These are phyloP conservation scores for Ophiostoma pallidulum DNA, from an alignment of 2,329 filamentous ascomycete species.

Conservation along the genomic window DNA sequence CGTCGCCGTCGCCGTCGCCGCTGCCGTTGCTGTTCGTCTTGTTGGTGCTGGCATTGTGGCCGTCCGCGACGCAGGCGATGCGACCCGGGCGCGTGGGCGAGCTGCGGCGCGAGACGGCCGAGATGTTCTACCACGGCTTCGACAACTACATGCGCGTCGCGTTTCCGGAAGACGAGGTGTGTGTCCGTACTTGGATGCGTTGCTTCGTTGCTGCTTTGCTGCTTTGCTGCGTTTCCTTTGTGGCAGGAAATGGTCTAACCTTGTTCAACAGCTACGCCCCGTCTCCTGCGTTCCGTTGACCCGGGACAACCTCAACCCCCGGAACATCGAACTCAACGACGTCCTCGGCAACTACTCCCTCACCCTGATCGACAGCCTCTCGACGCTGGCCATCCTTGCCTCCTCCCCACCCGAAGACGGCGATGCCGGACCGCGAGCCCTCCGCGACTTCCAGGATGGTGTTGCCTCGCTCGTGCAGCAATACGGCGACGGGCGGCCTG, in stretches of 20 bases:
- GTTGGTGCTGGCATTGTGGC: slow-evolving; percentile 30
- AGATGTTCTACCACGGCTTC: slow-evolving; percentile 96
- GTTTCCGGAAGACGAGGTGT: slow-evolving; percentile 87
- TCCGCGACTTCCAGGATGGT: slow-evolving; percentile 70
- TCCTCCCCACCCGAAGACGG: slow-evolving; percentile 54
- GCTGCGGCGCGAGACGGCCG: slow-evolving; percentile 51
- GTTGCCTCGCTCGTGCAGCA: slow-evolving; percentile 65
- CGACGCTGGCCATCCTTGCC: slow-evolving; percentile 84
- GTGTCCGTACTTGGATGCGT: slow-evolving; percentile 6
- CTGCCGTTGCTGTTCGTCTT: slow-evolving; percentile 24
- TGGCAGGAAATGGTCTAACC: no score
- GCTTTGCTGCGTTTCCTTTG: no score
- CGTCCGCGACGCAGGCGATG: slow-evolving; percentile 37
- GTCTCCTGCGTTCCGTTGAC: slow-evolving; percentile 76
- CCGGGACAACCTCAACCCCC: slow-evolving; percentile 69
- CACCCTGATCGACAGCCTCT: slow-evolving; percentile 89
- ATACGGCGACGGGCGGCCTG: slow-evolving; percentile 75
- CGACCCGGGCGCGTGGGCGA: slow-evolving; percentile 43
- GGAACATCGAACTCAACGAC: slow-evolving; percentile 83
- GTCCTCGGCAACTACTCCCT: slow-evolving; percentile 95
- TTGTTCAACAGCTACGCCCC: slow-evolving; percentile 57
- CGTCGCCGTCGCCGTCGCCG: slow-evolving; percentile 17
- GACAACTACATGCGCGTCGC: slow-evolving; percentile 90
- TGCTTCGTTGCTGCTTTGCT: no score
- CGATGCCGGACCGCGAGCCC: slow-evolving; percentile 48